phyloP scores from a whole-genome alignment of 345 rosid species.

The Salix arbutifolia region DNA sequence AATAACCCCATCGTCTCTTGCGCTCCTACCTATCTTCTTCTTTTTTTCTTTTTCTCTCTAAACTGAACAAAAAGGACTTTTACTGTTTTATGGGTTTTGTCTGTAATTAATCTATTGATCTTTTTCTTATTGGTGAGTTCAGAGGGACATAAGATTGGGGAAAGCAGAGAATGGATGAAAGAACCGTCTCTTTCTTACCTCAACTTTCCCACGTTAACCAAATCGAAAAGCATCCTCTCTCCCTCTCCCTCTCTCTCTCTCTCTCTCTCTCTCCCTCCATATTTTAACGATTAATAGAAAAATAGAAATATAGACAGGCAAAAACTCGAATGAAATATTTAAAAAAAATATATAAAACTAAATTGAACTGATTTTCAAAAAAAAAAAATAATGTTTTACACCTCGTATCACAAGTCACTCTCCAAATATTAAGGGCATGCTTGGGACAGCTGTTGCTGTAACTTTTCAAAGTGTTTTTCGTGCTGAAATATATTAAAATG shows the following conservation, averaged over 20 bases:
- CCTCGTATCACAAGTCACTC: too few species aligned
- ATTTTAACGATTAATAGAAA: constrained; percentile 22
- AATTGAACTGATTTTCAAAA: too few species aligned
- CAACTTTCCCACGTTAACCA: constrained; percentile 61
- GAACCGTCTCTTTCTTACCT: constrained; percentile 48
- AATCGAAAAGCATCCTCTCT: constrained; percentile 57
- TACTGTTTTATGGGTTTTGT: not conserved
- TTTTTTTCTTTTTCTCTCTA: not conserved
- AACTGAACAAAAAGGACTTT: not conserved
- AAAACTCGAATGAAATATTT: constrained; percentile 5
- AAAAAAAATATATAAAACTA: too few species aligned
- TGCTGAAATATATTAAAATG: too few species aligned
- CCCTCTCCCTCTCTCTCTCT: constrained; percentile 12
- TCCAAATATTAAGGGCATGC: too few species aligned
- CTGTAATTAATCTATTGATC: not conserved
- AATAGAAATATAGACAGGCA: constrained; percentile 31
- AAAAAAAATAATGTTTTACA: too few species aligned
- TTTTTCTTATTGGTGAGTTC: constrained; percentile 10
- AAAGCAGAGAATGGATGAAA: constrained; percentile 12
- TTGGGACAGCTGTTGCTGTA: too few species aligned
- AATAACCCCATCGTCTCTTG: not conserved
- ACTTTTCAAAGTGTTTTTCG: too few species aligned
- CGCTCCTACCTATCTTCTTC: not conserved
- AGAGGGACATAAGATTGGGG: not conserved
- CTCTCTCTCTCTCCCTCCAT: constrained; percentile 3